A percentile compares a stretch with the other conserved stretches of the same genome.
These are phyloP conservation scores for Solanum piurae DNA, from an alignment of 257 asterid genomes.

Conservation along the genomic window DNA sequence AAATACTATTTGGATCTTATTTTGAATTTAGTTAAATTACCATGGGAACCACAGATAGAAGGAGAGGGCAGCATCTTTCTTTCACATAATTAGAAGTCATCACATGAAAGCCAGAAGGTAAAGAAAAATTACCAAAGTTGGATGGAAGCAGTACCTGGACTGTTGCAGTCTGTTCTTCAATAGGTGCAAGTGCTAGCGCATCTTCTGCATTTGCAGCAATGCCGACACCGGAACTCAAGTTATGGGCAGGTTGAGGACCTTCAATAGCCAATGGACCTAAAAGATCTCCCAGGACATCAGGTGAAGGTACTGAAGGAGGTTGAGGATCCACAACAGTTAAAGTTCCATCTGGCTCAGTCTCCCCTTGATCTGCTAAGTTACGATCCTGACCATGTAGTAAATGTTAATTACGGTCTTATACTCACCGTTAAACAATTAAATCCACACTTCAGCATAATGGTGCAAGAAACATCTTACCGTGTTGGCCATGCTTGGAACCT, in stretches of 20 bases:
- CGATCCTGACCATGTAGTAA: constrained; percentile 35
- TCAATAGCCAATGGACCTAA: constrained; percentile 77
- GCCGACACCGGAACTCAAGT: constrained; percentile 29
- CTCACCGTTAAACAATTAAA: neutral
- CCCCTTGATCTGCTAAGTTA: constrained; percentile 37
- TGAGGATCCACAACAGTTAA: constrained; percentile 72
- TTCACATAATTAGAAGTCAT: neutral
- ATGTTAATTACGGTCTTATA: neutral
- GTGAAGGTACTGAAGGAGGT: constrained; percentile 50
- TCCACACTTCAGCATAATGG: neutral
- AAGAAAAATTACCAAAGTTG: neutral
- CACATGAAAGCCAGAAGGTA: neutral
- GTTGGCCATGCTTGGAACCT: constrained; percentile 54
- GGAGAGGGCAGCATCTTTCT: neutral
- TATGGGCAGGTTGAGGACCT: constrained; percentile 53
- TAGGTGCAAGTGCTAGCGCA: constrained; percentile 75
- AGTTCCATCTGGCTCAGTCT: constrained; percentile 57
- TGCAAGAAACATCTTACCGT: constrained; percentile 35
- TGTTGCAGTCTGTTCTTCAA: constrained; percentile 50
- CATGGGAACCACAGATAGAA: neutral
- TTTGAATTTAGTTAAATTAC: neutral
- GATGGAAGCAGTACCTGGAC: constrained; percentile 45
- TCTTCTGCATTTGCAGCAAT: constrained; percentile 33
- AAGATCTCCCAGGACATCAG: constrained; percentile 90
- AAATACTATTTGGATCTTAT: neutral